Evolutionary conservation across 768 basidiomycete species (phyloP).

Genomic region (Hemileccinum impolitum): DNA sequence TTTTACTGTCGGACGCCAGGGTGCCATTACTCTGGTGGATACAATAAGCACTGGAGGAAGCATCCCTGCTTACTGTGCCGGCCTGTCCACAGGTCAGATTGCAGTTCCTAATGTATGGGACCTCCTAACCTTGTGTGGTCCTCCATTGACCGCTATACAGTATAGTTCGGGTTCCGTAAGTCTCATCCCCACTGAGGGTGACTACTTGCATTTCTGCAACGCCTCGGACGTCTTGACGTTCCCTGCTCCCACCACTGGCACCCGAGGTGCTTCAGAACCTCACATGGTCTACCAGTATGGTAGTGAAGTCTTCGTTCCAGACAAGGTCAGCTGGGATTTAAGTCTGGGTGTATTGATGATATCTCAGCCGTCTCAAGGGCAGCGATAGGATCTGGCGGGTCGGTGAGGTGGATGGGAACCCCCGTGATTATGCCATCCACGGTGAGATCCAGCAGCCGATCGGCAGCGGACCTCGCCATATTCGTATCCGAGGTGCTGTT

Average conservation of each 20-base stretch:
- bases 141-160: conserved; percentile 21
- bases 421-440: conserved; percentile 50
- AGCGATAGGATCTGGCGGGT: conserved; percentile 70
- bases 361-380: conserved; percentile 39
- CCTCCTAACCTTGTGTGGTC: neutral
- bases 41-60: conserved; percentile 49
- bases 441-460: conserved; percentile 57
- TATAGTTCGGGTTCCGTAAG: conserved; percentile 54
- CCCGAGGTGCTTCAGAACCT: conserved; percentile 47
- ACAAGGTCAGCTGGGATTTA: conserved; percentile 44
- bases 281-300: conserved; percentile 61
- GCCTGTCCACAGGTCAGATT: conserved; percentile 55
- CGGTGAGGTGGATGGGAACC: conserved; percentile 34
- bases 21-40: conserved; percentile 43
- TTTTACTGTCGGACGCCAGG: conserved; percentile 46
- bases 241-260: conserved; percentile 37
- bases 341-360: neutral
- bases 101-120: conserved; percentile 52
- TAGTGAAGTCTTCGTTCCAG: conserved; percentile 59
- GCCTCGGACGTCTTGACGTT: conserved; percentile 49
- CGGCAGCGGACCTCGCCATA: conserved; percentile 65
- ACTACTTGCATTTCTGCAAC: conserved; percentile 33
- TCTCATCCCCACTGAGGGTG: conserved; percentile 46
- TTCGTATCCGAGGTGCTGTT: conserved; percentile 34
- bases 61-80: conserved; percentile 48